Evolutionary conservation across 306 rosid genomes (phyloP), one percentile per base, ranked within the genome.

Genomic region (Mimosa bimucronata): DNA sequence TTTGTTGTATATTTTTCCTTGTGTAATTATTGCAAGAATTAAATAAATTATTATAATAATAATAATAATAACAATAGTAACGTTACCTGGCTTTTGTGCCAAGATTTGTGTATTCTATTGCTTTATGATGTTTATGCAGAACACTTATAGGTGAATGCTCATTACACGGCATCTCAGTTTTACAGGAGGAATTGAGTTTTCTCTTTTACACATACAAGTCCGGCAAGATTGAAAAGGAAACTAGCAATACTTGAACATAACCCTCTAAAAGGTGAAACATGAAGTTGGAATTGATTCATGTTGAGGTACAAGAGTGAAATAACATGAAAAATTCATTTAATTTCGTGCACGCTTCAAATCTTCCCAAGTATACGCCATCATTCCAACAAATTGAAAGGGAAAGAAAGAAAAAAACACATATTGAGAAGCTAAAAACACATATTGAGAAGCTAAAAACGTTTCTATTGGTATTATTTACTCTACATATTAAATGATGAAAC

Each of bases 401-500:
- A 62, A 62, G 21, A 29, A 64, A 26, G 10, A 0, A 16, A 30
- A 4, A 11, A 12, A 1, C 66, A 60, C 37, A 28, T 6, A 34
- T 34, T 34, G 38, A 34, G 38, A 34, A 34, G 5, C 3, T 1
- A 34, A 15, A 15, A 45, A 45, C 16, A 41, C 10, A 12, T 41
- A 41, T 18, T 57, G 64, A 9, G 15, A 0, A 16, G 7, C 19
- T 57, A 70, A 50, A 40, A 46, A 46, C 38, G 15, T 52, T 76
- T 38, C 19, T 83, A 71, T 82, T 79, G 78, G 45, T 45, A 87
- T 79, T 77, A 83, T 83, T 86, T 75, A 46, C 80, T 74, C 66
- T 34, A 67, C 84, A 77, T 48, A 57, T 53, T 21, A 80, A 80
- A 68, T 50, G 55, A 46, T 79, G 75, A 31, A 67, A 66, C 38